Percentiles rank a stretch among this genome's conserved stretches.
Evolutionary conservation across 331 rosid genomes (phyloP).

Genomic region (Pyrus hybrid): DNA sequence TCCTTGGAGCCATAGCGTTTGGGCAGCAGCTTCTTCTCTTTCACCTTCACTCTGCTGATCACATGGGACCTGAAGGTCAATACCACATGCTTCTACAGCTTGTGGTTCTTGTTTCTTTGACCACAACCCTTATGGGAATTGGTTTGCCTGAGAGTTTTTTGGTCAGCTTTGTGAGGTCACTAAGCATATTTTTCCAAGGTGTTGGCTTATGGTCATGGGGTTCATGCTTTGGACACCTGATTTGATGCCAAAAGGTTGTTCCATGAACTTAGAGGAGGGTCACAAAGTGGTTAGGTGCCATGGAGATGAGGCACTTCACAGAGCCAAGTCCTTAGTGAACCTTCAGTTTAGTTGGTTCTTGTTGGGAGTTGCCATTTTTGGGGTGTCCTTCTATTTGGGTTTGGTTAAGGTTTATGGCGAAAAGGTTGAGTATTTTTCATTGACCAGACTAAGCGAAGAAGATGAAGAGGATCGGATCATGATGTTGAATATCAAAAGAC

Average conservation of each 20-base stretch:
- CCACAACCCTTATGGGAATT: slow-evolving; percentile 54
- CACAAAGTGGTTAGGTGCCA: slow-evolving; percentile 40
- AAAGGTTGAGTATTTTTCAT: slow-evolving; percentile 36
- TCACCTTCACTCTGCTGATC: slow-evolving; percentile 77
- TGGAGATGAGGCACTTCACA: no score
- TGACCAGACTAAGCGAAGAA: slow-evolving; percentile 27
- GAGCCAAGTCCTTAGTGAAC: slow-evolving; percentile 57
- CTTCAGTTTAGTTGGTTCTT: slow-evolving; percentile 70
- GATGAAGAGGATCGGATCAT: slow-evolving; percentile 25
- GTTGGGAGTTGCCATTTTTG: slow-evolving; percentile 34
- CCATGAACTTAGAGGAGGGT: slow-evolving; percentile 37
- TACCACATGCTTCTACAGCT: slow-evolving; percentile 65
- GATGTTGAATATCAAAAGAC: slow-evolving; percentile 42
- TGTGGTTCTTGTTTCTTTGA: slow-evolving; percentile 33
- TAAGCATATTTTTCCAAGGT: slow-evolving; percentile 60
- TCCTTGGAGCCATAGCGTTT: slow-evolving; percentile 58
- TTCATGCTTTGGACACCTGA: slow-evolving; percentile 59
- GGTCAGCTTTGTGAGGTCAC: slow-evolving; percentile 57
- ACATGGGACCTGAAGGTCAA: slow-evolving; percentile 73
- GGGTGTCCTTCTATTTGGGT: slow-evolving; percentile 36
- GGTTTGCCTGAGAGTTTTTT: slow-evolving; percentile 48
- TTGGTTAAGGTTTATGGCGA: slow-evolving; percentile 25
- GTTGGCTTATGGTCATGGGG: slow-evolving; percentile 71
- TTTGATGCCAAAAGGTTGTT: slow-evolving; percentile 53
- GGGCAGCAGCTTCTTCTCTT: slow-evolving; percentile 63